Conservation (phyloP, 2,329 filamentous ascomycete genomes). For the Acarospora socialis region DNA sequence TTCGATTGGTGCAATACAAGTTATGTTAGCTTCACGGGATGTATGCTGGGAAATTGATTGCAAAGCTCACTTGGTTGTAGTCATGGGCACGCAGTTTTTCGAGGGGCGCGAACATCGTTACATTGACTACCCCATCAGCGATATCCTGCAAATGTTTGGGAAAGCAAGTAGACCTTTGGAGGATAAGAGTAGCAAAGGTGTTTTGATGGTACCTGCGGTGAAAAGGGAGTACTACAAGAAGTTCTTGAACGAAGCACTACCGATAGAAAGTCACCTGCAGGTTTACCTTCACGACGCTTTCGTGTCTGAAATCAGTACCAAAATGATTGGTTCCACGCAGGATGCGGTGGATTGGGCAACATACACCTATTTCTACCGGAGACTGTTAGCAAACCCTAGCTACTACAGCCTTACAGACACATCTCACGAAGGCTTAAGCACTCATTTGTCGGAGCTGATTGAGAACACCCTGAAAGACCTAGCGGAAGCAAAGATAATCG, state of each 20-base stretch:
- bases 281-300: conserved; percentile 90
- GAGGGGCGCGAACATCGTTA: conserved; percentile 95
- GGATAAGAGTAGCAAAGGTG: conserved; percentile 71
- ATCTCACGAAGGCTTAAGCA: conserved; percentile 83
- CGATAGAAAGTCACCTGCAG: conserved; percentile 87
- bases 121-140: conserved; percentile 86
- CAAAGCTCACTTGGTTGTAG: conserved; percentile 76
- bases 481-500: conserved; percentile 84
- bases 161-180: conserved; percentile 68
- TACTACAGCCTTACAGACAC: conserved; percentile 86
- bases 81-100: conserved; percentile 97
- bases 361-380: conserved; percentile 95
- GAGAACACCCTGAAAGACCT: conserved; percentile 86
- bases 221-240: conserved; percentile 99
- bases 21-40: conserved; percentile 69
- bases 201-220: conserved; percentile 90
- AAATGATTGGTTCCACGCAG: conserved; percentile 87
- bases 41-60: conserved; percentile 91
- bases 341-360: conserved; percentile 98
- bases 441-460: conserved; percentile 85
- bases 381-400: conserved; percentile 86
- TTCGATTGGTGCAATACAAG: conserved; percentile 75
- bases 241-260: conserved; percentile 89
- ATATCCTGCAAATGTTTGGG: conserved; percentile 95
- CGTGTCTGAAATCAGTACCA: conserved; percentile 91